Conservation (phyloP, 371 early-diverging fungal genomes). For the Zychaea mexicana region DNA sequence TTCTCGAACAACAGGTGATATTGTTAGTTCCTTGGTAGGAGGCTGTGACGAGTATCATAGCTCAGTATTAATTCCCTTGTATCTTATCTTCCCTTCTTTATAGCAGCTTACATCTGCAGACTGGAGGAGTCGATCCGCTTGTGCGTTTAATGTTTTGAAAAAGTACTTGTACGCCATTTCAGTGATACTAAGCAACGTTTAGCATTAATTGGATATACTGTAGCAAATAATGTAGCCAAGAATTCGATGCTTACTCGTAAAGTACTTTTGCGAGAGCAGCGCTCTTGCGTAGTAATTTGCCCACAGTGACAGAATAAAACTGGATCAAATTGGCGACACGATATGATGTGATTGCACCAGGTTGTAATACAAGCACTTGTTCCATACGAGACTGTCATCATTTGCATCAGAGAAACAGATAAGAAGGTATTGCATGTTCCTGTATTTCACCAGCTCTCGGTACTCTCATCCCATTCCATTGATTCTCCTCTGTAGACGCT, state of each 20-base stretch:
- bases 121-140: constrained; percentile 67
- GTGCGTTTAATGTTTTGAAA: constrained; percentile 66
- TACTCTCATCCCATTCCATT: neutral
- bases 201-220: neutral
- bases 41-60: constrained; percentile 36
- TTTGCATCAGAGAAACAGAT: neutral
- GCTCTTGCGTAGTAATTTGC: constrained; percentile 58
- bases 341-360: constrained; percentile 70
- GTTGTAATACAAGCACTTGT: constrained; percentile 74
- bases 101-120: constrained; percentile 45
- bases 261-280: constrained; percentile 59
- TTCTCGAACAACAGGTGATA: constrained; percentile 68
- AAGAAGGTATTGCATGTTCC: no score
- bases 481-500: no score
- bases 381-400: constrained; percentile 67
- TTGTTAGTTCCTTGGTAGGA: constrained; percentile 60
- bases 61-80: neutral
- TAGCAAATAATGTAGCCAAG: neutral
- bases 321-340: constrained; percentile 75
- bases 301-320: constrained; percentile 74
- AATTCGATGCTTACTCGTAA: constrained; percentile 50
- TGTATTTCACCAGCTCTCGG: no score
- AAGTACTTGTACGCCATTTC: constrained; percentile 72
- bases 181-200: constrained; percentile 43
- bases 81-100: neutral